Base-by-base conservation (phyloP, 176 grass and related monocot species). In the Puccinellia tenuiflora region DNA sequence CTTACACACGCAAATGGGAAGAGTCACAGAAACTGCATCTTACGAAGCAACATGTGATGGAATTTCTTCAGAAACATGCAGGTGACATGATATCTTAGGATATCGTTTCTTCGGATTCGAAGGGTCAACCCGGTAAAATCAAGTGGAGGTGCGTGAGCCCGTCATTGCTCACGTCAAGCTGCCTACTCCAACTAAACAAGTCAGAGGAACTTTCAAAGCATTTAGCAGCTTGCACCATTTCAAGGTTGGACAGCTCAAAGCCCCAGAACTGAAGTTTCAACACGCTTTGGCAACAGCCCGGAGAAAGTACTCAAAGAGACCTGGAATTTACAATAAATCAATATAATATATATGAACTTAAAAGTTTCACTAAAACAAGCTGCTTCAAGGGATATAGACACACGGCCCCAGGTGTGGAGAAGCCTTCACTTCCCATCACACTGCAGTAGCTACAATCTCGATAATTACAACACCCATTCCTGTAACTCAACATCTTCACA, bases 401-500 rank as follows among this genome's bases (percentile, higher is more conserved):
- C 88, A 87, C 57, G 43, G 84, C 88, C 83, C 78, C 60, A 74
- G 56, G 68, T 73, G 39, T 6, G 75, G 46, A 56, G 85, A 80
- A 84, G 84, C 48, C 21, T 54, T 74, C 21, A 45, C 84, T 74
- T 39, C 79, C 55, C 47, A 65, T 79, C 80, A 24, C 82, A 83
- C 74, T 22, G 25, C 15, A 51, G 75, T 68, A 0, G 61, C 76
- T 87, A 90, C 81, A 87, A 76, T 37, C 73, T 80, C 85, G 60
- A 75, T 90, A 86, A 76, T 83, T 86, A 90, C 88, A 90, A 67
- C 79, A 90, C 56, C 42, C 17, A 73, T 73, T 48, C 31, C 53
- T 72, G 54, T 31, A 59, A 76, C 55, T 3, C 31, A 74, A 64
- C 37, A 84, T 67, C 31, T 34, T 76, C 16, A 46, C 33, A 30